A percentile compares a stretch with the other conserved stretches of the same genome.
These are phyloP conservation scores for Diaporthe nobilis DNA, from an alignment of 2,329 filamentous ascomycete species.

Conservation along the genomic window DNA sequence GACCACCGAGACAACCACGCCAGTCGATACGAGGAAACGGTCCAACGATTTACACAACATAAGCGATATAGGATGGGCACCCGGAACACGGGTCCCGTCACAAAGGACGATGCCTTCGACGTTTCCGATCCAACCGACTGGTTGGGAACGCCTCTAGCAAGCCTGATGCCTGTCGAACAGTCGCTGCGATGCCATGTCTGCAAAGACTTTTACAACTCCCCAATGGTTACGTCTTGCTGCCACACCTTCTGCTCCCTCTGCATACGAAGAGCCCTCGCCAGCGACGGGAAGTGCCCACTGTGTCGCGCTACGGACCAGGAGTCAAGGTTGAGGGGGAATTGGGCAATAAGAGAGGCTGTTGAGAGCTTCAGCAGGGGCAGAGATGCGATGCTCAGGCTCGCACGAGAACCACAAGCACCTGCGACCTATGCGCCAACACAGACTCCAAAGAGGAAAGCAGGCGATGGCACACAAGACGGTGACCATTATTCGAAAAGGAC, in stretches of 20 bases:
- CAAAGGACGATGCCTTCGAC: conserved; percentile 46
- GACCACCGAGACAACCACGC: neutral
- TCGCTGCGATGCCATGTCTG: conserved; percentile 95
- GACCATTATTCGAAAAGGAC: conserved; percentile 59
- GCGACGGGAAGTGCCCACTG: conserved; percentile 88
- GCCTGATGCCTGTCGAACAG: conserved; percentile 81
- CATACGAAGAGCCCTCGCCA: conserved; percentile 86
- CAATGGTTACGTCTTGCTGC: conserved; percentile 93
- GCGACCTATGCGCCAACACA: conserved; percentile 44
- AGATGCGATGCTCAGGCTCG: conserved; percentile 73
- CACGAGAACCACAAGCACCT: conserved; percentile 60
- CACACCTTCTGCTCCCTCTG: conserved; percentile 98
- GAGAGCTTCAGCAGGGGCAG: conserved; percentile 81
- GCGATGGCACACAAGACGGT: conserved; percentile 49
- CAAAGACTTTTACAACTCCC: conserved; percentile 96
- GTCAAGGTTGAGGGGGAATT: conserved; percentile 86
- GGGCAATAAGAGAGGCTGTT: conserved; percentile 87
- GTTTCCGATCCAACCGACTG: conserved; percentile 79
- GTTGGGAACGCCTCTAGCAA: conserved; percentile 77
- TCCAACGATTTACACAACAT: neutral
- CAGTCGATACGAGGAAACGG: neutral
- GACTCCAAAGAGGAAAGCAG: conserved; percentile 67
- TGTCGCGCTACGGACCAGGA: conserved; percentile 87
- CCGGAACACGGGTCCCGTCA: conserved; percentile 23
- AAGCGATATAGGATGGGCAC: conserved; percentile 26